Conservation (phyloP, 805 yeast species). For the Yueomyces sinensis region DNA sequence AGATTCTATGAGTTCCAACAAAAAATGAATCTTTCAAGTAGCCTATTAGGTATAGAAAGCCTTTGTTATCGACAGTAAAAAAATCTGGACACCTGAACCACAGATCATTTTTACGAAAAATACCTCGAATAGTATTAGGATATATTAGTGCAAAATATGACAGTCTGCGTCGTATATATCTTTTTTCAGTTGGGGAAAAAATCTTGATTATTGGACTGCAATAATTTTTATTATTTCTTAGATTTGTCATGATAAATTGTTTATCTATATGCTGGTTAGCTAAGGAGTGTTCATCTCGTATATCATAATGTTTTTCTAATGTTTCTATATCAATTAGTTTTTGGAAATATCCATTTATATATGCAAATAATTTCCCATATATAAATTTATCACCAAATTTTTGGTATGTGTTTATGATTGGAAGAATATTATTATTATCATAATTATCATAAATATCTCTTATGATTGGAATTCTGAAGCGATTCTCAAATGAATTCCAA, state of each 20-base stretch:
- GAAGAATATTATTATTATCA: slow-evolving; percentile 64
- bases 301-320: no score
- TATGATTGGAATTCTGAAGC: slow-evolving; percentile 57
- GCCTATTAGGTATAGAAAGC: neutral
- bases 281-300: no score
- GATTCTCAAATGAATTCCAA: slow-evolving; percentile 61
- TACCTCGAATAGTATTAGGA: slow-evolving; percentile 35
- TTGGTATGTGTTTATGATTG: slow-evolving; percentile 51
- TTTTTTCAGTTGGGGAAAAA: neutral
- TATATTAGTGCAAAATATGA: neutral
- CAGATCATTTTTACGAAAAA: slow-evolving; percentile 50
- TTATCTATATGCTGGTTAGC: neutral
- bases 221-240: no score
- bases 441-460: slow-evolving; percentile 83
- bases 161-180: no score
- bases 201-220: neutral
- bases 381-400: slow-evolving; percentile 84
- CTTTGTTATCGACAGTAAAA: slow-evolving; percentile 71
- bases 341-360: slow-evolving; percentile 62
- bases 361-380: slow-evolving; percentile 64
- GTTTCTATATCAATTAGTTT: slow-evolving; percentile 53
- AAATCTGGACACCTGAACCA: slow-evolving; percentile 67
- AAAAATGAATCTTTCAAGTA: slow-evolving; percentile 38
- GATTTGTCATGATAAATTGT: neutral
- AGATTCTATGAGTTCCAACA: slow-evolving; percentile 18